Evolutionary conservation across 345 rosid genomes (phyloP), one percentile per base, ranked within the genome.

Genomic region (Cardamine occulta): DNA sequence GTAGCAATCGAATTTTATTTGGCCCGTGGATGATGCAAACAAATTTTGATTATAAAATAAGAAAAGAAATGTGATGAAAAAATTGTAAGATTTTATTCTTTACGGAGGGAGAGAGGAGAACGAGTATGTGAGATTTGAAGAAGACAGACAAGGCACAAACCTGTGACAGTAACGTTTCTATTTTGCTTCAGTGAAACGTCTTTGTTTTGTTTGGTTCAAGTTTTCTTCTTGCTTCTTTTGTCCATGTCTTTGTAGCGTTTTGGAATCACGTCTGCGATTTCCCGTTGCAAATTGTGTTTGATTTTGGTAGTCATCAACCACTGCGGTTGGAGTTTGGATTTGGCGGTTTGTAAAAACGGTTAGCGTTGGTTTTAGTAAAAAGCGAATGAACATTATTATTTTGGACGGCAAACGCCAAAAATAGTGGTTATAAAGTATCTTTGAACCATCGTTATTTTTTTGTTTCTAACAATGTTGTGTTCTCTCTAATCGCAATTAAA

Each of bases 51-150:
- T 61, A 13, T 42, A 69, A 31, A 76, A 53, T 76, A 69, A 53
- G 70, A 65, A 72, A 72, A 57, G 55, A 69, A 78, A 64, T 57
- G 55, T 71, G 67, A 48, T 34, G 80, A 77, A 70, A 70, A 65
- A 19, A 70, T 63, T 24, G 61, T 35, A 72, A 67, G 40, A 21
- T 72, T 72, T 82, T 64, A 67, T 80, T 77, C 70, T 77, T 77
- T 76, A 76, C 72, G 44, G 67, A 72, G 82, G 80, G 68, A 54
- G 45, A 49, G 68, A 67, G 67, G 83, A 79, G 77, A 83, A 80
- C 8, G 4, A 1, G 70, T 37, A 29, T 29, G 58, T 17, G 44
- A 61, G 53, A 35, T 42, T 18, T 48, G 19, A 28, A n/a, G 72
- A 68, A 77, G 62, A 77, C 10, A 47, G 62, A 71, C 75, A 63